Conservation (phyloP, 768 basidiomycete species). For the Thelephora aurantiotincta region DNA sequence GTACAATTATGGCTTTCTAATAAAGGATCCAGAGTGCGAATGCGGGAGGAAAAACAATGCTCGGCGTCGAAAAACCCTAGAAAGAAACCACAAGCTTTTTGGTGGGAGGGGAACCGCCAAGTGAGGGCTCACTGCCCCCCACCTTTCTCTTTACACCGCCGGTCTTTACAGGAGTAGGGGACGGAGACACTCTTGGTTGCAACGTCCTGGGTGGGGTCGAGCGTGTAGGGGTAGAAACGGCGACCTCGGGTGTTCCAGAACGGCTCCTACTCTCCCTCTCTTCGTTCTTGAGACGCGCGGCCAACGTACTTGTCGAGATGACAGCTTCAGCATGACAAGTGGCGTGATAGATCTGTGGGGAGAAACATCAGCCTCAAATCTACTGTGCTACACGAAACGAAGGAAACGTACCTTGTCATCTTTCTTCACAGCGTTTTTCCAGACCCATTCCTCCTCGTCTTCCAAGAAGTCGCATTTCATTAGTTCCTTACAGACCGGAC, state of each 20-base stretch:
- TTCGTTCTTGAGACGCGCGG: slow-evolving; percentile 54
- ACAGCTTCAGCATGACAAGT: slow-evolving; percentile 83
- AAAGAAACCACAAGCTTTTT: slow-evolving; percentile 47
- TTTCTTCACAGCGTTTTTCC: slow-evolving; percentile 79
- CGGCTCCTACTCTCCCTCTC: slow-evolving; percentile 41
- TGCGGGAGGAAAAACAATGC: slow-evolving; percentile 4
- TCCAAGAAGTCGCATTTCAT: slow-evolving; percentile 87
- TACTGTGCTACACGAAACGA: neutral
- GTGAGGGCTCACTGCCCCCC: slow-evolving; percentile 23
- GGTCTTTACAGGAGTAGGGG: slow-evolving; percentile 39
- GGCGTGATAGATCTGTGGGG: slow-evolving; percentile 80
- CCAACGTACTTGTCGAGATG: slow-evolving; percentile 47
- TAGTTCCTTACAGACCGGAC: slow-evolving; percentile 93
- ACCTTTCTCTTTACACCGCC: slow-evolving; percentile 68
- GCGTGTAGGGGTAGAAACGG: slow-evolving; percentile 13
- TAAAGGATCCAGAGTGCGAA: slow-evolving; percentile 9
- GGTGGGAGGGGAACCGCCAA: slow-evolving; percentile 39
- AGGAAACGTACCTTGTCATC: slow-evolving; percentile 61
- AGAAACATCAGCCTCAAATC: slow-evolving; percentile 2
- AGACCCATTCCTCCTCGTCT: slow-evolving; percentile 97
- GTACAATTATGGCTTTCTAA: slow-evolving; percentile 5
- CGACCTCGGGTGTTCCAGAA: slow-evolving; percentile 59
- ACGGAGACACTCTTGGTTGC: slow-evolving; percentile 13
- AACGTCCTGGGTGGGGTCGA: slow-evolving; percentile 22
- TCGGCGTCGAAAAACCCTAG: neutral